Conservation (phyloP, 1,139 yeast species). For the Nakaseomyces delphensis region DNA sequence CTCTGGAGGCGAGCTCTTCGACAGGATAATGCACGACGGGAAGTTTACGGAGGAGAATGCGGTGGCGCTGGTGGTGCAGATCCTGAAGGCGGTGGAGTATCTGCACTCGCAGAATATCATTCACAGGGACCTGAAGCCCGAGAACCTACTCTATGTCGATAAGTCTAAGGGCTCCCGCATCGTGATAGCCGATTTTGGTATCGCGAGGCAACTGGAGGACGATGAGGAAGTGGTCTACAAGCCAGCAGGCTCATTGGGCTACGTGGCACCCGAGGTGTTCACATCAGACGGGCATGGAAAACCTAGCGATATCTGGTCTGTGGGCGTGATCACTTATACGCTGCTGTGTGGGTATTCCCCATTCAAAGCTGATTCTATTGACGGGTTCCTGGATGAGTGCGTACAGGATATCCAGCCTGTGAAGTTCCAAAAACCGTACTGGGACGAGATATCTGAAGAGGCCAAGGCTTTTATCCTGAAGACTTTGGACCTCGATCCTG, state of each 20-base stretch:
- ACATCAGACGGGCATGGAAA: constrained; percentile 75
- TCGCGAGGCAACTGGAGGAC: constrained; percentile 61
- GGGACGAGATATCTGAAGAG: constrained; percentile 67
- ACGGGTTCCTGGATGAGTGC: constrained; percentile 74
- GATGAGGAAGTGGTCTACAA: constrained; percentile 57
- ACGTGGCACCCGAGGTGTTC: constrained; percentile 90
- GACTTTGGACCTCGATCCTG: constrained; percentile 59
- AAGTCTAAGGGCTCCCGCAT: constrained; percentile 49
- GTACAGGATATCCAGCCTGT: constrained; percentile 53
- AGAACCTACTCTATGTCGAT: constrained; percentile 56
- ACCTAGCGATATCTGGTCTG: constrained; percentile 88
- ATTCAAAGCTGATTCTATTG: constrained; percentile 74
- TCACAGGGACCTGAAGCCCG: constrained; percentile 88
- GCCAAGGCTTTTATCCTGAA: constrained; percentile 66
- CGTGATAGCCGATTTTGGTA: constrained; percentile 88
- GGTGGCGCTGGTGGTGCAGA: constrained; percentile 55
- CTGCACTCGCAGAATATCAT: constrained; percentile 69
- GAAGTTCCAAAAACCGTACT: constrained; percentile 77
- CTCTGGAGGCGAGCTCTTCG: constrained; percentile 87
- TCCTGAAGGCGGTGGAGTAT: constrained; percentile 65
- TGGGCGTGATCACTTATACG: constrained; percentile 88
- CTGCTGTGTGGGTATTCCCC: constrained; percentile 90
- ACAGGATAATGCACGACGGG: constrained; percentile 67
- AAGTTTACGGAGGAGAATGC: constrained; percentile 83
- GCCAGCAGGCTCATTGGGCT: constrained; percentile 87